Percentiles rank a stretch among this genome's conserved stretches.
These are phyloP conservation scores for Apiotrichum gracile DNA, from an alignment of 1,284 basidiomycete genomes.

Conservation along the genomic window DNA sequence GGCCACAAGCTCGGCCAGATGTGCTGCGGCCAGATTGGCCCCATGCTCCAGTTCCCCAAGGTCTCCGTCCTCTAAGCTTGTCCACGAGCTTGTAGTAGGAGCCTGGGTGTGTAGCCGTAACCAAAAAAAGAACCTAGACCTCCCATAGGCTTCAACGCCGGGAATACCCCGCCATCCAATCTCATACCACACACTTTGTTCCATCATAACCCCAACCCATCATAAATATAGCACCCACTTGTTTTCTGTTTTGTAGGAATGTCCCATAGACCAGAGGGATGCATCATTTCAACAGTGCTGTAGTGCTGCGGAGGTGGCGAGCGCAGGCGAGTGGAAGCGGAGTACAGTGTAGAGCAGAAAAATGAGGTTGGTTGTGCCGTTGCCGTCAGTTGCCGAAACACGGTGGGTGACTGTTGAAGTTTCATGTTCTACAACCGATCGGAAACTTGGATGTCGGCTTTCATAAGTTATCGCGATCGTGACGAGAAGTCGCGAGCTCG, in stretches of 20 bases:
- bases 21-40: slow-evolving; percentile 74
- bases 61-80: slow-evolving; percentile 29
- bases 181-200: not conserved
- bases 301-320: not conserved
- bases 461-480: no score
- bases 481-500: no score
- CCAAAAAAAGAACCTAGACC: not conserved
- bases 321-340: no score
- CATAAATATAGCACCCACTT: not conserved
- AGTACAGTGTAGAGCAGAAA: no score
- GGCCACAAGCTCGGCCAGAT: slow-evolving; percentile 88
- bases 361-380: no score
- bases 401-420: no score
- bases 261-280: slow-evolving; percentile 4
- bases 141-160: slow-evolving; percentile 10
- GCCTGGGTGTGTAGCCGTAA: not conserved
- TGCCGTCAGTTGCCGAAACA: no score
- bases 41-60: slow-evolving; percentile 41
- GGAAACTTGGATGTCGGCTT: no score
- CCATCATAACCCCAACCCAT: not conserved
- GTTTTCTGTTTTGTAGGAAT: not conserved
- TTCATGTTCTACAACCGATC: no score
- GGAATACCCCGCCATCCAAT: not conserved
- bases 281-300: slow-evolving; percentile 22
- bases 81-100: not conserved